phyloP scores from a whole-genome alignment of 1,284 basidiomycete genomes.

The Cystobasidiaceae sp. region DNA sequence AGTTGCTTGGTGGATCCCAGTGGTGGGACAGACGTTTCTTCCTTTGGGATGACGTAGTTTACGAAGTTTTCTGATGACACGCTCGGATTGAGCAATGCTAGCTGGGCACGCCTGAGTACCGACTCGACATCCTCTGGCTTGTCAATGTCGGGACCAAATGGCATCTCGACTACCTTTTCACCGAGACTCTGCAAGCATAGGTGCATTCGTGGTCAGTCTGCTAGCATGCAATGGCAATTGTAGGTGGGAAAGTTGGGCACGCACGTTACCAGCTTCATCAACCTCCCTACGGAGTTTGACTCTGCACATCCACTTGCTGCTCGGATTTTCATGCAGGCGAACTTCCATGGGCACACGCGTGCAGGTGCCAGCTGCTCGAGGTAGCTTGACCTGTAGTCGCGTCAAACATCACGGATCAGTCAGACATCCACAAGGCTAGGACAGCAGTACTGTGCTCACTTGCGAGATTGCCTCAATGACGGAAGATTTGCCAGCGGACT shows the following conservation, averaged over 20 bases:
- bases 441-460: neutral
- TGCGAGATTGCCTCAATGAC: conserved; percentile 69
- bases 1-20: conserved; percentile 25
- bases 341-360: conserved; percentile 53
- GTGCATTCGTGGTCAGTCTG: neutral
- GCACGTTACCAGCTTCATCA: conserved; percentile 52
- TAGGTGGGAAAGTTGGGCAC: conserved; percentile 48
- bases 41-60: conserved; percentile 45
- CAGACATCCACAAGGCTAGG: neutral
- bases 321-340: conserved; percentile 30
- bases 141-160: conserved; percentile 57
- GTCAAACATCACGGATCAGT: no score
- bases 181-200: neutral
- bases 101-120: conserved; percentile 62
- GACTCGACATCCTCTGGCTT: conserved; percentile 58
- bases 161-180: neutral
- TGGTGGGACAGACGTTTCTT: neutral
- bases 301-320: conserved; percentile 56
- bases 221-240: neutral
- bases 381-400: conserved; percentile 58
- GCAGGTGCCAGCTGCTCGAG: conserved; percentile 61
- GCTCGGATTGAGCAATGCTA: conserved; percentile 63
- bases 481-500: conserved; percentile 61
- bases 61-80: conserved; percentile 49
- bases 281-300: conserved; percentile 57